phyloP scores from a whole-genome alignment of 768 basidiomycete genomes.

The Tricholoma bakamatsutake region DNA sequence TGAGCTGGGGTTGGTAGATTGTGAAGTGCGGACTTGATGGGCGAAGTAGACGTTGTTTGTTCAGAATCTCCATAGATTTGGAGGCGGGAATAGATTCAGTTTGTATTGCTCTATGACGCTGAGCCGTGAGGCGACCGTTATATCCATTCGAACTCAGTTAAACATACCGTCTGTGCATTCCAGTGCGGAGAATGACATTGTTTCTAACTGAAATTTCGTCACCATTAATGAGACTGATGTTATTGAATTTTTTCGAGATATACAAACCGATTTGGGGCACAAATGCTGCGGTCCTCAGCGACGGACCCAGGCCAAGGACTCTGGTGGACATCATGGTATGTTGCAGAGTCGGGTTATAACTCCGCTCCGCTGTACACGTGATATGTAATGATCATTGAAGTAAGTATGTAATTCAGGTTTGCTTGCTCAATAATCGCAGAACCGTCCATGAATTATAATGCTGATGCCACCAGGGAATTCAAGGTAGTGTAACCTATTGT shows the following conservation, averaged over 20 bases:
- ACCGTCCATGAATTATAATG: too few relatives aligned
- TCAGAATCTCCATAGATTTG: constrained; percentile 59
- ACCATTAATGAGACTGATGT: not conserved
- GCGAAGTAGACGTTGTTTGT: constrained; percentile 82
- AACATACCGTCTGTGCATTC: constrained; percentile 37
- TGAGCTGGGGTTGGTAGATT: constrained; percentile 94
- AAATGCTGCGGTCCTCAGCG: constrained; percentile 48
- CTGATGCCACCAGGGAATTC: not conserved
- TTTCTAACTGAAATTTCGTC: constrained; percentile 32
- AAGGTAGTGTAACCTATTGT: not conserved
- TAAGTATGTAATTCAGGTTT: too few relatives aligned
- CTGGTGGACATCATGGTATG: constrained; percentile 38
- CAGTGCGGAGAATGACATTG: constrained; percentile 33
- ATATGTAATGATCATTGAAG: too few relatives aligned
- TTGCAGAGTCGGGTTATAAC: not conserved
- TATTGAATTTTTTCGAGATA: not conserved
- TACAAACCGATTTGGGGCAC: constrained; percentile 30
- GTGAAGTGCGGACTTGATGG: constrained; percentile 93
- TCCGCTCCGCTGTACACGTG: not conserved
- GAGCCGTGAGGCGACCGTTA: not conserved
- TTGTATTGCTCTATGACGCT: constrained; percentile 43
- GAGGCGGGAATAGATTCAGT: constrained; percentile 61
- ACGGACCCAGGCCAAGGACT: constrained; percentile 52
- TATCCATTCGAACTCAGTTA: not conserved
- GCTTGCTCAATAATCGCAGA: too few relatives aligned